These are phyloP conservation scores for Zygoascus biomembranicola DNA, from an alignment of 805 yeast genomes.

Conservation along the genomic window DNA sequence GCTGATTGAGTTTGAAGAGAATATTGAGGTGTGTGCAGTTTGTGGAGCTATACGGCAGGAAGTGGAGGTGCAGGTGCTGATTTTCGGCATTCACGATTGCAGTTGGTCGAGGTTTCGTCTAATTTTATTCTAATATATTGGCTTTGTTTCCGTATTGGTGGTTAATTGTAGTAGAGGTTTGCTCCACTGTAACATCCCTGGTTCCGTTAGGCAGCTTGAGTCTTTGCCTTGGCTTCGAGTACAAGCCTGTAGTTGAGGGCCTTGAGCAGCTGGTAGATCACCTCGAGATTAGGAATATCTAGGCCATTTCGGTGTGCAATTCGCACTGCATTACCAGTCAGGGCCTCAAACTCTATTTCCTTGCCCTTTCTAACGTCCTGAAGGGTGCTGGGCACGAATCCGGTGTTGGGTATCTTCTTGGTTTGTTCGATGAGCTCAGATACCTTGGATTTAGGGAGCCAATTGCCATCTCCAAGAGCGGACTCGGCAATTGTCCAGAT, in stretches of 20 bases:
- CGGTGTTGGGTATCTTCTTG: slow-evolving; percentile 4
- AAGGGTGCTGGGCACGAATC: slow-evolving; percentile 52
- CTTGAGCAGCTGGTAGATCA: slow-evolving; percentile 49
- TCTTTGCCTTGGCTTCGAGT: not conserved
- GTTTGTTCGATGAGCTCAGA: slow-evolving; percentile 5
- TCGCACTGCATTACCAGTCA: slow-evolving; percentile 53
- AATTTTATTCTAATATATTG: too few species aligned
- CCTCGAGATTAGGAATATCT: slow-evolving; percentile 47
- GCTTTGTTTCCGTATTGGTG: too few species aligned
- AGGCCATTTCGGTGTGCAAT: slow-evolving; percentile 41
- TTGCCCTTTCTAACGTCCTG: slow-evolving; percentile 56
- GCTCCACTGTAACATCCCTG: too few species aligned
- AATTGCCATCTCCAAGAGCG: slow-evolving; percentile 26
- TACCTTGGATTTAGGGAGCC: slow-evolving; percentile 47
- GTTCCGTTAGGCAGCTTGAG: too few species aligned
- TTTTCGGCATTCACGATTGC: too few species aligned
- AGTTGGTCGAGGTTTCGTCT: too few species aligned
- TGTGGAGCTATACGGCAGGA: too few species aligned
- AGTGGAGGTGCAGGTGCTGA: too few species aligned
- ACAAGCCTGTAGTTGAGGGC: slow-evolving; percentile 12
- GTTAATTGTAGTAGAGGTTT: too few species aligned
- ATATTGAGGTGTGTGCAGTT: too few species aligned
- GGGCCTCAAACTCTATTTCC: slow-evolving; percentile 61
- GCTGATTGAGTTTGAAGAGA: too few species aligned
- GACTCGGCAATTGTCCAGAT: not conserved